A percentile compares a stretch with the other conserved stretches of the same genome.
Conservation (phyloP, 2,329 filamentous ascomycete species). For the Uncinocarpus reesii region DNA sequence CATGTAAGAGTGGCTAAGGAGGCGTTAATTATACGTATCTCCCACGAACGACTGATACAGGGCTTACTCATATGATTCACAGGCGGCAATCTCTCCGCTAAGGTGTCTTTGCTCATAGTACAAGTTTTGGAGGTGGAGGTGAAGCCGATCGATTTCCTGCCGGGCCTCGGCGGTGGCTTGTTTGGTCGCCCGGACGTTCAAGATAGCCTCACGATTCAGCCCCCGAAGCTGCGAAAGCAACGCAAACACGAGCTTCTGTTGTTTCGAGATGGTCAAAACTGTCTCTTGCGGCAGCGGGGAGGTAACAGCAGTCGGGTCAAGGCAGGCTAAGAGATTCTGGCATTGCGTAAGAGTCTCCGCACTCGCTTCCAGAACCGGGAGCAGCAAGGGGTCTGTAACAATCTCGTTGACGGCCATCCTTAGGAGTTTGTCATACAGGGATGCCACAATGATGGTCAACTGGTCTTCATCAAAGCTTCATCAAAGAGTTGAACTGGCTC, state of each 20-base stretch:
- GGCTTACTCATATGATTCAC: constrained; percentile 80
- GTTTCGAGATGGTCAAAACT: constrained; percentile 54
- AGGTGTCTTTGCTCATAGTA: constrained; percentile 93
- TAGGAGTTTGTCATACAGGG: too few species aligned
- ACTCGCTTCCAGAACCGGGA: constrained; percentile 61
- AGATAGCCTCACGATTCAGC: constrained; percentile 69
- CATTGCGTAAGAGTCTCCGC: constrained; percentile 61
- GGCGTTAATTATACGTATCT: constrained; percentile 2
- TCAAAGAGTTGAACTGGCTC: too few species aligned
- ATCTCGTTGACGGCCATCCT: constrained; percentile 48
- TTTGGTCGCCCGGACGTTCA: constrained; percentile 77
- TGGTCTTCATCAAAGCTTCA: too few species aligned
- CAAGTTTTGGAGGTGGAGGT: constrained; percentile 87
- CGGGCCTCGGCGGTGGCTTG: constrained; percentile 73
- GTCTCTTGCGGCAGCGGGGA: constrained; percentile 37
- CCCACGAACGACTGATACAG: background rate
- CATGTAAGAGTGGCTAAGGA: constrained; percentile 61
- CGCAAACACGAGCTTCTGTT: constrained; percentile 70
- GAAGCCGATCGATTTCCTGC: constrained; percentile 81
- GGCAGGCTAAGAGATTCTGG: constrained; percentile 38
- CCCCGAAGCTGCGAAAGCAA: constrained; percentile 71
- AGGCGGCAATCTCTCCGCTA: constrained; percentile 78
- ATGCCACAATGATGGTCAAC: too few species aligned
- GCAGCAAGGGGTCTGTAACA: constrained; percentile 56
- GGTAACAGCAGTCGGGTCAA: constrained; percentile 42